Conservation (phyloP, 2,329 filamentous ascomycete genomes). For the Ascochyta clinopodiicola region DNA sequence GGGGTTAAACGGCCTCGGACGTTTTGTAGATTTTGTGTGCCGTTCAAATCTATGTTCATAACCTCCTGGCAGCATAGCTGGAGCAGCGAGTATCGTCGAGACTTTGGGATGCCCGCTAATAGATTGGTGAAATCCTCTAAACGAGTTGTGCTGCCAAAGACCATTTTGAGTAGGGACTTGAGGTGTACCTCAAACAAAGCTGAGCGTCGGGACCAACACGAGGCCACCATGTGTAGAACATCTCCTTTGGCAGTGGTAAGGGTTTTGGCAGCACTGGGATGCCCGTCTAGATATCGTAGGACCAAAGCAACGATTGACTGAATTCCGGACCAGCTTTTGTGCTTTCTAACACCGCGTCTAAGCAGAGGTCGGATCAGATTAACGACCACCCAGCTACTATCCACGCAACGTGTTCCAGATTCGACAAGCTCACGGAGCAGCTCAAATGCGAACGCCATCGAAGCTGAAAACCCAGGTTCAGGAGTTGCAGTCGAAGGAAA, state of each 20-base stretch:
- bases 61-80: constrained; percentile 23
- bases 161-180: constrained; percentile 8
- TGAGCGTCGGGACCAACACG: constrained; percentile 34
- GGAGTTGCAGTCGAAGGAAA: constrained; percentile 16
- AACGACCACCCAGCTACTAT: constrained; percentile 18
- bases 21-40: constrained; percentile 21
- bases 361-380: constrained; percentile 31
- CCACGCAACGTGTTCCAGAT: constrained; percentile 1
- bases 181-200: constrained; percentile 29
- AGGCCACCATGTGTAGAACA: constrained; percentile 27
- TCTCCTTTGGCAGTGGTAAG: constrained; percentile 13
- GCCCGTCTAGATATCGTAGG: constrained; percentile 23
- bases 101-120: constrained; percentile 7
- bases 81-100: constrained; percentile 28
- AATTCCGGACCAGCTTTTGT: constrained; percentile 17
- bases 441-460: constrained; percentile 37
- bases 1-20: constrained; percentile 7
- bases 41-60: constrained; percentile 25
- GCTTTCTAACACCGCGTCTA: constrained; percentile 29
- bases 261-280: constrained; percentile 14
- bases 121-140: constrained; percentile 12
- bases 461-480: constrained; percentile 26
- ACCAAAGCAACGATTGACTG: constrained; percentile 27
- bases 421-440: constrained; percentile 22
- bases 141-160: constrained; percentile 1